Base-by-base conservation (phyloP, 1,284 basidiomycete genomes). In the Porogramme epimiltina region DNA sequence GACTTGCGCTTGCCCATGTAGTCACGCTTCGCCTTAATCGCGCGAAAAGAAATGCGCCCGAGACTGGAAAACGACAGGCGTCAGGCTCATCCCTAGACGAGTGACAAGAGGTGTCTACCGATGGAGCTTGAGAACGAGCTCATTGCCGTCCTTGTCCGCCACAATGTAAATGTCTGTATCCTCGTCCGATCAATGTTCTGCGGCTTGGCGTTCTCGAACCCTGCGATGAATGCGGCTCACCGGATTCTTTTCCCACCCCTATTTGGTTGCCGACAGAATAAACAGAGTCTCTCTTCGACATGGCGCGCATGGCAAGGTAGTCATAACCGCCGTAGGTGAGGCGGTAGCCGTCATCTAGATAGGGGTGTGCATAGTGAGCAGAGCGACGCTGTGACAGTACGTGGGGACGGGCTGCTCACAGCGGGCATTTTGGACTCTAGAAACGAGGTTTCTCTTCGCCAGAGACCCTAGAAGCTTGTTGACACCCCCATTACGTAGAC, bases 321-420 rank as follows among this genome's bases (percentile, higher is more conserved):
- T 99, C 96, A 59, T 98, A 95, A 2, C 96, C 96, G 41, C 97
- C 96, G 66, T 99, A 99, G 1, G 97, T 99, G 54, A 99, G 71
- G 47, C 96, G 84, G 70, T 97, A 98, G 8, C 96, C 97, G 63
- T 99, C 96, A 70, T 99, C 94, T 97, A 62, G 40, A 40, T 42
- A 34, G 24, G n/a, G 18, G 16, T 23, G 33, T 19, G 31, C 11
- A 36, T n/a, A 38, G 41, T 18, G 36, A 51, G n/a, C n/a, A n/a
- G n/a, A n/a, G n/a, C n/a, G 38, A 23, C 40, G 23, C 22, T 20
- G 16, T 33, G 36, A n/a, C 24, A 20, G 18, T 24, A 10, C 31
- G 26, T 16, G 3, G 31, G 38, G 1, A n/a, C 16, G 9, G 15
- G 5, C 36, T 1, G 69, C 82, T 47, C 56, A 95, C 94, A 99